Percentiles rank a stretch among this genome's conserved stretches.
These are phyloP conservation scores for Ceratocystis eucalypticola DNA, from an alignment of 2,329 filamentous ascomycete genomes.

Conservation along the genomic window DNA sequence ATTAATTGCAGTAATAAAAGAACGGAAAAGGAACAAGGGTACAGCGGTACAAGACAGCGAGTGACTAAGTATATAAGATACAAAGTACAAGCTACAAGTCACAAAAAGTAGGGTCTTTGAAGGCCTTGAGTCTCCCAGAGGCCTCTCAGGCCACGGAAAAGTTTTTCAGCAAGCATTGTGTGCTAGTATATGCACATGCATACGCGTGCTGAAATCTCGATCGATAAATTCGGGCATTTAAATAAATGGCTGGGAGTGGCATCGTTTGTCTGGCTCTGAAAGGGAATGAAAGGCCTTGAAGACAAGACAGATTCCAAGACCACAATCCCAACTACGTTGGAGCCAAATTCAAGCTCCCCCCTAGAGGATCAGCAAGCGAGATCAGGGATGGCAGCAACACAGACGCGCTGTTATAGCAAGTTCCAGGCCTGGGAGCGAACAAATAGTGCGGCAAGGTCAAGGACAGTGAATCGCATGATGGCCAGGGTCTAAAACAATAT, in stretches of 20 bases:
- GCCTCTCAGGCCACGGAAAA: not conserved
- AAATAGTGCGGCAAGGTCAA: not conserved
- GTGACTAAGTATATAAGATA: not conserved
- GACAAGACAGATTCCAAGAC: too few relatives aligned
- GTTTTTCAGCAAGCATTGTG: conserved; percentile 2
- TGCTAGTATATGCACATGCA: not conserved
- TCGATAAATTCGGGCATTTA: not conserved
- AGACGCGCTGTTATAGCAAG: conserved; percentile 1
- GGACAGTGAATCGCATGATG: not conserved
- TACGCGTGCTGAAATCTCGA: not conserved
- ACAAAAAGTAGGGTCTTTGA: too few relatives aligned
- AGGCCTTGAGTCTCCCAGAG: not conserved
- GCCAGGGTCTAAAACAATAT: not conserved
- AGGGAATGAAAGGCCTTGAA: too few relatives aligned
- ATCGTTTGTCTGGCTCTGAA: too few relatives aligned
- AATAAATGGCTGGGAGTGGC: too few relatives aligned
- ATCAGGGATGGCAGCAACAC: conserved; percentile 3
- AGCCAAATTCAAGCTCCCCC: not conserved
- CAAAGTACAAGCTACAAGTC: not conserved
- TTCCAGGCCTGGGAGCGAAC: not conserved
- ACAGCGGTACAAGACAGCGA: not conserved
- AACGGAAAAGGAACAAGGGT: not conserved
- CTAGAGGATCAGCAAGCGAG: conserved; percentile 1
- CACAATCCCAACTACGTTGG: not conserved
- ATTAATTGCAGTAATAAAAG: not conserved